Base-by-base conservation (phyloP, 495 filamentous ascomycete species). In the Xylaria curta region DNA sequence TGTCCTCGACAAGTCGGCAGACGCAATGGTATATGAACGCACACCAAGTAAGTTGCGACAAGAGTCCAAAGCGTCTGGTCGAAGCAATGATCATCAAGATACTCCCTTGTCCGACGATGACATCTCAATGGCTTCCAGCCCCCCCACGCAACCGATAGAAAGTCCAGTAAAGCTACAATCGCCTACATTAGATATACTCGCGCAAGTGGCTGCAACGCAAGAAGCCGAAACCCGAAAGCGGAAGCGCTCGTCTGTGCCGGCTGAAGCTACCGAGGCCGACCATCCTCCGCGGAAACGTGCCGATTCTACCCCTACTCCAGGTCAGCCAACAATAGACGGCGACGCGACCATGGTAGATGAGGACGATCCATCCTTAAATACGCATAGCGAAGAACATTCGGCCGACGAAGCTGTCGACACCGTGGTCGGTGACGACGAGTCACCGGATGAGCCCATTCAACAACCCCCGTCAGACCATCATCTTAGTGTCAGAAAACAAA, bases 11-110 rank as follows among this genome's bases (percentile, higher is more conserved):
- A 79, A 77, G 69, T 80, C 81, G 68, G 75, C 77, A 15, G 78
- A 82, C 47, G 76, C 73, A 40, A 76, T 82, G 42, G 73, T 72
- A 38, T 87, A 86, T 66, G 88, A 89, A 62, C 87, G 85, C 60
- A 92, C 89, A 75, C 89, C 90, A 46, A 92, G 90, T 83, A 93
- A 91, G 81, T 85, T 92, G 66, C 85, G 87, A 70, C 83, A 84
- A 68, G 74, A 73, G 12, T 68, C 38, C 63, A 76, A 85, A 66
- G 64, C 61, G 17, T 78, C 78, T 26, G 74, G 78, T 38, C 76
- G 81, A 63, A 74, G 80, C 24, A 80, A 78, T 28, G 76, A 81
- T 19, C 82, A 80, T 64, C 79, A 82, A 33, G 80, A 81, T 58
- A 77, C 81, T 21, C 80, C 78, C 33, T 74, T 82, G 44, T 86